phyloP scores from a whole-genome alignment of 2,329 filamentous ascomycete species.

The Daldinia sp. region DNA sequence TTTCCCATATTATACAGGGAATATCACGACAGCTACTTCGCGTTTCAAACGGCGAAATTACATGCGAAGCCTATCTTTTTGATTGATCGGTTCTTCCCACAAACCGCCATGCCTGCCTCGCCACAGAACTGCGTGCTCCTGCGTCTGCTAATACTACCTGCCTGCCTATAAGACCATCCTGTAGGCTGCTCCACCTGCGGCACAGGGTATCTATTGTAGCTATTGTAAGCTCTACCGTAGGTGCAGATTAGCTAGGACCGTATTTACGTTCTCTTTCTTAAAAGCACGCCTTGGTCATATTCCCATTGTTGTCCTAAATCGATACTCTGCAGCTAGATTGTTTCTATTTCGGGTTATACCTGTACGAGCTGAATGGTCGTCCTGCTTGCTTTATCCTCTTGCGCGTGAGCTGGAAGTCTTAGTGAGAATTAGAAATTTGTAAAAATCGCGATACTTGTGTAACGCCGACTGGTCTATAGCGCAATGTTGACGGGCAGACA shows the following conservation, averaged over 20 bases:
- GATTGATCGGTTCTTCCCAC: slow-evolving; percentile 21
- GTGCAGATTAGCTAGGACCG: slow-evolving; percentile 2
- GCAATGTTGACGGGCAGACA: not conserved
- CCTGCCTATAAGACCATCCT: slow-evolving; percentile 19
- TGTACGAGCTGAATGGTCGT: slow-evolving; percentile 23
- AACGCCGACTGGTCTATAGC: slow-evolving; percentile 18
- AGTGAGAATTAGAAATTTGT: slow-evolving; percentile 21
- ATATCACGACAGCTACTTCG: slow-evolving; percentile 21
- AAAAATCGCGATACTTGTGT: slow-evolving; percentile 14
- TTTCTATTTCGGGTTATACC: slow-evolving; percentile 35
- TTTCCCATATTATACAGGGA: slow-evolving; percentile 16
- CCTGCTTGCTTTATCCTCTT: not conserved
- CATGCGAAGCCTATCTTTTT: slow-evolving; percentile 19
- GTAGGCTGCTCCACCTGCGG: slow-evolving; percentile 24
- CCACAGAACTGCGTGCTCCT: slow-evolving; percentile 32
- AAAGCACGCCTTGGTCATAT: slow-evolving; percentile 15
- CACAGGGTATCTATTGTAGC: slow-evolving; percentile 9
- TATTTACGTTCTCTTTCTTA: slow-evolving; percentile 7
- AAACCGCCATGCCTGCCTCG: slow-evolving; percentile 27
- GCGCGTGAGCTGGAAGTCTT: not conserved
- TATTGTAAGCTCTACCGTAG: not conserved
- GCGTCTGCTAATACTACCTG: slow-evolving; percentile 27
- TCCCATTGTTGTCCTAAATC: slow-evolving; percentile 13
- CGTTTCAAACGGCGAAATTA: slow-evolving; percentile 31
- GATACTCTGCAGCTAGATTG: slow-evolving; percentile 24